phyloP scores from a whole-genome alignment of 257 asterid genomes.

The Eustoma russellianum region DNA sequence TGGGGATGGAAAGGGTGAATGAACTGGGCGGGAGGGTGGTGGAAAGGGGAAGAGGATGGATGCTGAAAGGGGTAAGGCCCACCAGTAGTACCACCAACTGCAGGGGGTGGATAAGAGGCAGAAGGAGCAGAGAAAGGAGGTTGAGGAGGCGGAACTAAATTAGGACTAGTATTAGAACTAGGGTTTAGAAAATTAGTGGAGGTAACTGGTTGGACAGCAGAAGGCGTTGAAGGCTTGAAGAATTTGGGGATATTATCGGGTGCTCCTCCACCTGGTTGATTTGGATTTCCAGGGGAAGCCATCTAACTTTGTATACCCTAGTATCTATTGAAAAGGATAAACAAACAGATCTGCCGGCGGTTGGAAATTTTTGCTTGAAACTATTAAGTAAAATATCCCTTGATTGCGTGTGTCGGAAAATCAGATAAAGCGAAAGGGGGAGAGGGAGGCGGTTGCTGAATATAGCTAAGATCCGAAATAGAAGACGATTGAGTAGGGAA shows the following conservation, averaged over 20 bases:
- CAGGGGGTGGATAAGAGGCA: conserved; percentile 76
- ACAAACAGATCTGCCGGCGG: background rate
- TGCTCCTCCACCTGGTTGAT: conserved; percentile 62
- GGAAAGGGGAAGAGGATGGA: conserved; percentile 40
- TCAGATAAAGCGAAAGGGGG: background rate
- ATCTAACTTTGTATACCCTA: conserved; percentile 10
- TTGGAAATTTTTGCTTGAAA: background rate
- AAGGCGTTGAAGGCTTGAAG: conserved; percentile 42
- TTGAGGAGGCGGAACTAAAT: conserved; percentile 36
- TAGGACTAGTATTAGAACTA: conserved; percentile 41
- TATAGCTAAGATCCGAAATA: conserved; percentile 15
- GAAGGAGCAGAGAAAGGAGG: conserved; percentile 50
- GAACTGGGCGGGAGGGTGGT: conserved; percentile 24
- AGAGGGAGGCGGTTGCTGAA: background rate
- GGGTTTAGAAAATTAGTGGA: conserved; percentile 27
- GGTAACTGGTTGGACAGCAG: conserved; percentile 13
- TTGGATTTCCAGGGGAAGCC: conserved; percentile 82
- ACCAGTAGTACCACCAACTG: conserved; percentile 27
- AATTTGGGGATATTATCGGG: conserved; percentile 49
- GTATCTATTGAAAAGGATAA: background rate
- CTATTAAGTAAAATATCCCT: background rate
- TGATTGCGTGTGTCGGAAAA: no score
- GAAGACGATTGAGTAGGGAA: background rate
- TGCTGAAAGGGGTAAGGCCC: conserved; percentile 45
- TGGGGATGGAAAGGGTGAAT: conserved; percentile 27